Evolutionary conservation across 1,284 basidiomycete species (phyloP).

Genomic region (Cryptococcus hybrid): DNA sequence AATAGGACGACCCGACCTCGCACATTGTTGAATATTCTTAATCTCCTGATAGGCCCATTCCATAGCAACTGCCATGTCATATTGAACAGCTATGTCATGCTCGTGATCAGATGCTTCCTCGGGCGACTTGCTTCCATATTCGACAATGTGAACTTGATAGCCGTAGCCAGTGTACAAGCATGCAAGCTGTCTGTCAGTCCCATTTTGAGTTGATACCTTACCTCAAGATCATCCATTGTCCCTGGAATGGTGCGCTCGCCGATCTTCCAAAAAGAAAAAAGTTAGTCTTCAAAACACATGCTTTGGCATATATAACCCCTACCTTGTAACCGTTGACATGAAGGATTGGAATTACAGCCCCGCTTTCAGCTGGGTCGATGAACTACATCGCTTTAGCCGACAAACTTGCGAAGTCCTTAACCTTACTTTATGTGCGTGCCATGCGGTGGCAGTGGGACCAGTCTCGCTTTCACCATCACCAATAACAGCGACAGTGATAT

Average conservation of each 20-base stretch:
- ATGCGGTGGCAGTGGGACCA: conserved; percentile 75
- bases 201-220: conserved; percentile 42
- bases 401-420: neutral
- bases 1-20: conserved; percentile 69
- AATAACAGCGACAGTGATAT: conserved; percentile 72
- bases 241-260: conserved; percentile 84
- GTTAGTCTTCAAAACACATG: conserved; percentile 21
- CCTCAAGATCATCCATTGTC: conserved; percentile 83
- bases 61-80: conserved; percentile 68
- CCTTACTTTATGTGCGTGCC: conserved; percentile 67
- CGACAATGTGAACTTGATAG: conserved; percentile 80
- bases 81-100: conserved; percentile 47
- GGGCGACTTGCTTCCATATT: conserved; percentile 65
- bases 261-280: conserved; percentile 61
- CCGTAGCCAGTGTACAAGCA: conserved; percentile 62
- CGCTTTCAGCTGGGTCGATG: conserved; percentile 85
- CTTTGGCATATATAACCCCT: conserved; percentile 21
- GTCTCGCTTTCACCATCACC: conserved; percentile 88
- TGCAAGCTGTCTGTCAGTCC: conserved; percentile 22
- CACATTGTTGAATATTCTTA: conserved; percentile 69
- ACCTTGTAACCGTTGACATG: conserved; percentile 65
- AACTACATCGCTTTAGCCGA: conserved; percentile 55
- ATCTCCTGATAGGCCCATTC: conserved; percentile 80
- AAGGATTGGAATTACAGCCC: conserved; percentile 82
- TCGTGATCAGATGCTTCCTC: conserved; percentile 43